Evolutionary conservation across 352 stramenopile species (phyloP).

Genomic region (Globisporangium sylvaticum): DNA sequence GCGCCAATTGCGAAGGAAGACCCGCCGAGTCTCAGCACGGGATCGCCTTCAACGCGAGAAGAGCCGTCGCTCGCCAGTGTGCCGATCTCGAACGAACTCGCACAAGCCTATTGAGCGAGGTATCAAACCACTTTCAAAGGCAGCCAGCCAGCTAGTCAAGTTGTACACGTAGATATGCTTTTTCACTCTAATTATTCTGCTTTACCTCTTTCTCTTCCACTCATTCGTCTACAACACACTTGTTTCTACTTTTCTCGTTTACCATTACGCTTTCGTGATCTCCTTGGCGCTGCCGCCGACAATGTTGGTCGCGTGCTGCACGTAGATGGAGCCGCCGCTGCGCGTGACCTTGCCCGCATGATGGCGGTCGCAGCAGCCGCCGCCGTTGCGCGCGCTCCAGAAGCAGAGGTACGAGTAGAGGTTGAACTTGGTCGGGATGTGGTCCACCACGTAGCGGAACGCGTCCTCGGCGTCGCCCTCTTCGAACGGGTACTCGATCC

Average conservation of each 20-base stretch:
- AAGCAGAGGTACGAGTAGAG: conserved; percentile 85
- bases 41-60: not conserved
- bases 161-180: not conserved
- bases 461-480: conserved; percentile 59
- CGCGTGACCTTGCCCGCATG: conserved; percentile 46
- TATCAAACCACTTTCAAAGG: not conserved
- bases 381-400: conserved; percentile 70
- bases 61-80: not conserved
- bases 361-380: conserved; percentile 69
- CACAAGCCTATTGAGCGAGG: conserved; percentile 14
- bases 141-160: not conserved
- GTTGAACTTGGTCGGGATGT: conserved; percentile 86
- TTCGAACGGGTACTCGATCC: conserved; percentile 80
- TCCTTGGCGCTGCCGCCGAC: not conserved
- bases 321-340: conserved; percentile 63
- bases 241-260: not conserved
- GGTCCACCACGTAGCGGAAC: conserved; percentile 72
- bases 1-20: not conserved
- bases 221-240: not conserved
- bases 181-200: conserved; percentile 11
- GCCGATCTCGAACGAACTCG: conserved; percentile 13
- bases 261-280: not conserved
- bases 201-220: not conserved
- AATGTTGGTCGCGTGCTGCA: conserved; percentile 19
- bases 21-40: not conserved